Evolutionary conservation across 495 filamentous ascomycete species (phyloP), one percentile per base, ranked within the genome.

Genomic region (Staphylotrichum tortipilum): DNA sequence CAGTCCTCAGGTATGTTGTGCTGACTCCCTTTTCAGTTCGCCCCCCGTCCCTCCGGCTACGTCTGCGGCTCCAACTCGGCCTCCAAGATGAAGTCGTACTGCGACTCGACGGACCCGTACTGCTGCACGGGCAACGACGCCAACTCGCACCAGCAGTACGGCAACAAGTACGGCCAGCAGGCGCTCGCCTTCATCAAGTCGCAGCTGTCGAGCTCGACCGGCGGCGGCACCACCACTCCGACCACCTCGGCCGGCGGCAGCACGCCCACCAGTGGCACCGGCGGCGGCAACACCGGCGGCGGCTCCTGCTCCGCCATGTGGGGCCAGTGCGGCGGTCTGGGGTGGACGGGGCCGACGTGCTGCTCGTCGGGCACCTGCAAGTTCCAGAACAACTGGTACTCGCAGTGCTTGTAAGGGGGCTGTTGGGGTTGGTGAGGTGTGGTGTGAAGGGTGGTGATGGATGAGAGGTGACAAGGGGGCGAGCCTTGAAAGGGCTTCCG

Each of bases 81-180:
- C 15, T 57, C 50, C 53, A 79, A 74, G 60, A 74, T 83, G 46
- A 61, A 81, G 62, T 77, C 70, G 10, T 83, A 82, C 70, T 83
- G 80, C 61, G 79, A 83, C 62, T 58, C 74, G 21, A 51, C 76
- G 5, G 80, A 83, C 61, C 80, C 79, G 9, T 82, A 80, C 62
- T 83, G 79, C 71, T 82, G 78, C 68, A 80, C 73, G 39, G 79
- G 80, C 44, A 81, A 63, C 62, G 65, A 82, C 54, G 69, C 68
- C 6, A 68, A 69, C 47, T 72, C 72, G 6, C 80, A 82, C 60
- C 72, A 81, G 60, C 71, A 74, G 10, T 83, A 83, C 52, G 78
- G 73, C 29, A 61, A 58, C 44, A 73, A 78, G 56, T 83, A 83
- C 59, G 79, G 79, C n/a, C 56, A 70, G 40, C 67, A 72, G 53